A percentile compares a stretch with the other conserved stretches of the same genome.
Conservation (phyloP, 1,284 basidiomycete genomes). For the Puccinia horiana region DNA sequence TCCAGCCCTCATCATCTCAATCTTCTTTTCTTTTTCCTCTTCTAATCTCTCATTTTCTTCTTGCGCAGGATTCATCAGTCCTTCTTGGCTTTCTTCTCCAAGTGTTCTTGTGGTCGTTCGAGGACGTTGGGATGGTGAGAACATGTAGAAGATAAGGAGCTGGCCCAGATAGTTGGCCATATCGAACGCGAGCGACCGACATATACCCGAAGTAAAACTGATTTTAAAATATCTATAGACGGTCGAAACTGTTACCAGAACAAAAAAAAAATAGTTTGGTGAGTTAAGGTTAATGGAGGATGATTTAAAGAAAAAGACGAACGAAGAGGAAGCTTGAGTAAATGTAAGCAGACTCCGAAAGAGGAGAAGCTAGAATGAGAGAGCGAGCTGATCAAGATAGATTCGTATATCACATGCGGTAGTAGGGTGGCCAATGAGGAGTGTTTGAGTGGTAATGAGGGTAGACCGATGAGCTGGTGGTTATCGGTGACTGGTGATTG, state of each 20-base stretch:
- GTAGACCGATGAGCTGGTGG: neutral
- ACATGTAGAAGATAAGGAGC: neutral
- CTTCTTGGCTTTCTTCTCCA: neutral
- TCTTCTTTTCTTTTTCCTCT: neutral
- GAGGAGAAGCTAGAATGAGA: neutral
- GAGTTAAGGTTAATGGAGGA: too few species aligned
- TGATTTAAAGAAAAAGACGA: neutral
- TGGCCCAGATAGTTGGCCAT: constrained; percentile 17
- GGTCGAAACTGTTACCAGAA: neutral
- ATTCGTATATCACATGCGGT: neutral
- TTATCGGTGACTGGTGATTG: too few species aligned
- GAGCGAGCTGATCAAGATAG: neutral
- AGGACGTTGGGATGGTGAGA: neutral
- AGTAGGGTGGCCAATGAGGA: neutral
- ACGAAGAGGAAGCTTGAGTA: constrained; percentile 14
- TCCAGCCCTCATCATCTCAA: neutral
- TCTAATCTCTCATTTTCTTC: neutral
- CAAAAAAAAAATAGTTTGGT: neutral
- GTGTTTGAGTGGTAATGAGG: neutral
- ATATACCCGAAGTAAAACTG: neutral
- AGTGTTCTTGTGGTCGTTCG: neutral
- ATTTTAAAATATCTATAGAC: constrained; percentile 11
- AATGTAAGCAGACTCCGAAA: constrained; percentile 1
- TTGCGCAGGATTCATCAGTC: neutral
- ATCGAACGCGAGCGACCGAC: neutral